phyloP scores from a whole-genome alignment of 352 stramenopile species.

The Globisporangium rhizosaccharum region DNA sequence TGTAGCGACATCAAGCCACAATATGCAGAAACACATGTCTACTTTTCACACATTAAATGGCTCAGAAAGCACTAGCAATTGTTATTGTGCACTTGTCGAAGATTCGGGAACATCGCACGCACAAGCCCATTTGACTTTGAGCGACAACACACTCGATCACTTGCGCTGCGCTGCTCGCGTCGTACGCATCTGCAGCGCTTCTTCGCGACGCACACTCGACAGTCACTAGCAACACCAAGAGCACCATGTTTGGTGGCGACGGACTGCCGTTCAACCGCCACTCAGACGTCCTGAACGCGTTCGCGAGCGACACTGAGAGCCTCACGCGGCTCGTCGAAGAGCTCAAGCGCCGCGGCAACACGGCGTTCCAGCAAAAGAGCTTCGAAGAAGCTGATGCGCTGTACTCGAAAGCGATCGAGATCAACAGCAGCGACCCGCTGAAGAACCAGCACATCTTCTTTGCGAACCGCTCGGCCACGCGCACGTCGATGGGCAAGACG shows the following conservation, averaged over 20 bases:
- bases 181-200: background rate
- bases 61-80: background rate
- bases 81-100: slow-evolving; percentile 6
- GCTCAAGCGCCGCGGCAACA: slow-evolving; percentile 86
- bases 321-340: slow-evolving; percentile 73
- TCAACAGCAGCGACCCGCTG: slow-evolving; percentile 46
- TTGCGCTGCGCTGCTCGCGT: too few species aligned
- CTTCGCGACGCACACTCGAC: background rate
- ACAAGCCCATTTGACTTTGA: background rate
- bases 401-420: slow-evolving; percentile 94
- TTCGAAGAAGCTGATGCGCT: slow-evolving; percentile 92
- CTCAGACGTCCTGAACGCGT: slow-evolving; percentile 72
- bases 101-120: slow-evolving; percentile 10
- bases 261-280: slow-evolving; percentile 67
- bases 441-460: slow-evolving; percentile 82
- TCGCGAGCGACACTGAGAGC: slow-evolving; percentile 40
- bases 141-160: background rate
- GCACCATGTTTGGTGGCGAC: slow-evolving; percentile 63
- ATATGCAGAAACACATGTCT: background rate
- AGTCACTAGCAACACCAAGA: background rate
- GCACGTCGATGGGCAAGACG: slow-evolving; percentile 75
- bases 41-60: background rate
- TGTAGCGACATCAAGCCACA: background rate
- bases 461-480: slow-evolving; percentile 85
- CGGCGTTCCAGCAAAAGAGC: slow-evolving; percentile 77